Evolutionary conservation across 257 asterid genomes (phyloP).

Genomic region (Eustoma russellianum): DNA sequence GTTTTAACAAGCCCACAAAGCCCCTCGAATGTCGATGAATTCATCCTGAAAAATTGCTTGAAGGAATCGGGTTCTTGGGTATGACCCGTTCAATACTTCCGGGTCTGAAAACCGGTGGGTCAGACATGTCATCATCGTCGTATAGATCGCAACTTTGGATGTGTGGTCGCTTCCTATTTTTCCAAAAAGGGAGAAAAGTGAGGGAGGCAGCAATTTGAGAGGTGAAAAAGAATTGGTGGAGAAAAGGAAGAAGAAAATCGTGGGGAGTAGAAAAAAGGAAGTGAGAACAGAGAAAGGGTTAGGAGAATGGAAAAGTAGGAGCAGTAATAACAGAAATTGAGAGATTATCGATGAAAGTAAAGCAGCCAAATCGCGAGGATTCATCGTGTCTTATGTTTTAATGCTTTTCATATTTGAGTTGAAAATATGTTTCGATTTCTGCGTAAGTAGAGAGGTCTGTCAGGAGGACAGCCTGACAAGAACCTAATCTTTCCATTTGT

Average conservation of each 20-base stretch:
- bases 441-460: constrained; percentile 15
- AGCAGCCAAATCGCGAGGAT: constrained; percentile 38
- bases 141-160: constrained; percentile 10
- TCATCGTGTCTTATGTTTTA: constrained; percentile 15
- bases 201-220: constrained; percentile 38
- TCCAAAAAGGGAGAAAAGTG: constrained; percentile 26
- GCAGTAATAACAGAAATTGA: constrained; percentile 17
- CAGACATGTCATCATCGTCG: constrained; percentile 9
- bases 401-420: constrained; percentile 1
- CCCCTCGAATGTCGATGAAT: constrained; percentile 67
- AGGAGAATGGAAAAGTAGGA: constrained; percentile 14
- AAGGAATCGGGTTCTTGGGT: constrained; percentile 42
- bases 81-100: constrained; percentile 14
- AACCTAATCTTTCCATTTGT: too few relatives aligned
- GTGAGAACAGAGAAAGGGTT: background rate
- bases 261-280: constrained; percentile 12
- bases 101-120: background rate
- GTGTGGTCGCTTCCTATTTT: constrained; percentile 52
- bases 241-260: constrained; percentile 23
- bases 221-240: constrained; percentile 43
- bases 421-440: constrained; percentile 14
- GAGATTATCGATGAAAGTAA: constrained; percentile 56
- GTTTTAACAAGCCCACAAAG: constrained; percentile 79
- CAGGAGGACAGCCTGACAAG: background rate
- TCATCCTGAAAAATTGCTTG: constrained; percentile 50